These are phyloP conservation scores for Macrophomina phaseolina DNA, from an alignment of 2,329 filamentous ascomycete genomes.

Conservation along the genomic window DNA sequence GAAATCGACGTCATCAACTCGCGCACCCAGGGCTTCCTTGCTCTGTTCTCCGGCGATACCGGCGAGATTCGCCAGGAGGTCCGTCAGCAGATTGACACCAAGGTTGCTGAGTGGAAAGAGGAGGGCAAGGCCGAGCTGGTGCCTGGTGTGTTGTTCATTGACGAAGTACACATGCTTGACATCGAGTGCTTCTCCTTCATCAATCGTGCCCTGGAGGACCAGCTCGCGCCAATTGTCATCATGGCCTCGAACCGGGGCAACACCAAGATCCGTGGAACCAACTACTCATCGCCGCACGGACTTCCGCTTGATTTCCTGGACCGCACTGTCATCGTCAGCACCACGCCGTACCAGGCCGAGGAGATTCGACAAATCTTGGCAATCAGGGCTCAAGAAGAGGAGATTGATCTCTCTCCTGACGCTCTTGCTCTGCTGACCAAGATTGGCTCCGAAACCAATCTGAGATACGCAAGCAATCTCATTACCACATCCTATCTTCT, in stretches of 20 bases:
- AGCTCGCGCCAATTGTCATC: constrained; percentile 95
- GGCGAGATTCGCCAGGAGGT: constrained; percentile 98
- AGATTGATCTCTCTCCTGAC: constrained; percentile 88
- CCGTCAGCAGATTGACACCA: constrained; percentile 98
- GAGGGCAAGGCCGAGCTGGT: constrained; percentile 99
- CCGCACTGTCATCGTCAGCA: constrained; percentile 94
- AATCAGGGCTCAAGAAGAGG: constrained; percentile 93
- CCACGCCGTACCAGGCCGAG: constrained; percentile 78
- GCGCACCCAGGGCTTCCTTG: constrained; percentile 95
- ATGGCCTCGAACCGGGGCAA: constrained; percentile 98
- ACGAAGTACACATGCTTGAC: constrained; percentile 99
- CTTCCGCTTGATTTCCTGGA: constrained; percentile 95
- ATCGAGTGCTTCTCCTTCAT: constrained; percentile 99
- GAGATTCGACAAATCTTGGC: constrained; percentile 92
- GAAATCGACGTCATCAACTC: constrained; percentile 99
- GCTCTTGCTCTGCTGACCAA: constrained; percentile 93
- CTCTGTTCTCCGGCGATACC: constrained; percentile 96
- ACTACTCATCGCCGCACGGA: constrained; percentile 91
- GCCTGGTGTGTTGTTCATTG: constrained; percentile 95
- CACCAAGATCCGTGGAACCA: constrained; percentile 89
- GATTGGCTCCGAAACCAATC: constrained; percentile 88
- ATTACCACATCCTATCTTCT: constrained; percentile 94
- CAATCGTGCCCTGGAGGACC: constrained; percentile 93
- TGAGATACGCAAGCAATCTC: constrained; percentile 96
- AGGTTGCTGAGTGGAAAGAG: constrained; percentile 98